These are phyloP conservation scores for Chalciporus piperatus DNA, from an alignment of 768 basidiomycete genomes.

Conservation along the genomic window DNA sequence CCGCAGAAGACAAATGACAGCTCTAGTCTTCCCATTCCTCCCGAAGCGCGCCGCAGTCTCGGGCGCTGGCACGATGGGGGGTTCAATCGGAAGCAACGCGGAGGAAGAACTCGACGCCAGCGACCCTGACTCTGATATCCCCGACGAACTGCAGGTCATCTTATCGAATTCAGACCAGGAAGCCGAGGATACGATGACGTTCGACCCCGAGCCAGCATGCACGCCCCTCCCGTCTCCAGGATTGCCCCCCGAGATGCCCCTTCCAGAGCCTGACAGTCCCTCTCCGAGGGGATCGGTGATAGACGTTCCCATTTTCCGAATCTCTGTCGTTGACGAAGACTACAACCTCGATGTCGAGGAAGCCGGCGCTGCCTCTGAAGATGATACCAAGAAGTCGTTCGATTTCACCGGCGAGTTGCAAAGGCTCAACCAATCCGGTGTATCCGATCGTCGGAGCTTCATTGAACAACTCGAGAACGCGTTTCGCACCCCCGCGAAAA, in stretches of 20 bases:
- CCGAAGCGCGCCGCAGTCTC: conserved; percentile 52
- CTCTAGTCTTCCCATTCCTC: conserved; percentile 40
- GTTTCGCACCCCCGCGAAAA: conserved; percentile 71
- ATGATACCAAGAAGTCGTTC: conserved; percentile 75
- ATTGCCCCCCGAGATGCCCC: conserved; percentile 40
- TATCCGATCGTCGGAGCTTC: conserved; percentile 67
- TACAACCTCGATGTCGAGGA: conserved; percentile 42
- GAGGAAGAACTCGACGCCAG: conserved; percentile 48
- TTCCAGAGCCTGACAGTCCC: conserved; percentile 28
- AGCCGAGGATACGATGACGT: conserved; percentile 42
- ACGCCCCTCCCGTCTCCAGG: conserved; percentile 36
- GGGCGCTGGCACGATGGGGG: conserved; percentile 69
- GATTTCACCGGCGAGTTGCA: conserved; percentile 81
- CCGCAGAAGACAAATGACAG: conserved; percentile 13
- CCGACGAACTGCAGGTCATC: conserved; percentile 69
- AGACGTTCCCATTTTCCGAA: conserved; percentile 40
- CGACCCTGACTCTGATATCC: conserved; percentile 79
- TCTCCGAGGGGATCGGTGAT: conserved; percentile 15
- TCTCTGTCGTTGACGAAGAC: conserved; percentile 45
- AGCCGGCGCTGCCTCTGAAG: conserved; percentile 45
- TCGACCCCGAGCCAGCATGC: conserved; percentile 6
- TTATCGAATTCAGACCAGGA: conserved; percentile 43
- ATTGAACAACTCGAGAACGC: conserved; percentile 80
- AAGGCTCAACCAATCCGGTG: conserved; percentile 68
- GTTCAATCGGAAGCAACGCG: conserved; percentile 47